Conservation (phyloP, 73 alveolate species). For the Paramecium primaurelia region DNA sequence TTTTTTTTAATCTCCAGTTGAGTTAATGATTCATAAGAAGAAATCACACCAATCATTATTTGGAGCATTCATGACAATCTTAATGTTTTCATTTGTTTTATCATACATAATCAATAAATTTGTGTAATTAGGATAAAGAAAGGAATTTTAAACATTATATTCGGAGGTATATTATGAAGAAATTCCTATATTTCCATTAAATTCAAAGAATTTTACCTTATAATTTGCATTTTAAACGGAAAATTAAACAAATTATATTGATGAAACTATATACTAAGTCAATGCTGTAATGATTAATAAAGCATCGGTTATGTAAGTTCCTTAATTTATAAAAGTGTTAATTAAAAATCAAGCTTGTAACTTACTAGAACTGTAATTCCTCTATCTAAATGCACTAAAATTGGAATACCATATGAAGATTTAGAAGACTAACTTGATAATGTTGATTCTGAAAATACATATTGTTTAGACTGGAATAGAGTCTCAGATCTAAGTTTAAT, state of each 20-base stretch:
- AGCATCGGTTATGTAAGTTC: neutral
- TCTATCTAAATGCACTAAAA: neutral
- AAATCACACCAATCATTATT: neutral
- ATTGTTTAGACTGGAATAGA: neutral
- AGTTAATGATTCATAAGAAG: neutral
- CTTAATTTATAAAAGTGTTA: neutral
- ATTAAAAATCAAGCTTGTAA: neutral
- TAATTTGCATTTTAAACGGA: neutral
- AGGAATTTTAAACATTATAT: neutral
- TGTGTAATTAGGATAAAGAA: neutral
- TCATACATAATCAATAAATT: neutral
- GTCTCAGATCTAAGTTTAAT: neutral
- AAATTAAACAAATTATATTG: neutral
- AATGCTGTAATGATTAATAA: neutral
- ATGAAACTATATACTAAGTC: neutral
- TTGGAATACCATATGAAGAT: neutral
- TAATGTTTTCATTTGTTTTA: neutral
- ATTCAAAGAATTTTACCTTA: neutral
- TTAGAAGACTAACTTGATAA: neutral
- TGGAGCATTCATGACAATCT: neutral
- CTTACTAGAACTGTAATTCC: neutral
- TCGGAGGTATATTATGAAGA: conserved; percentile 18
- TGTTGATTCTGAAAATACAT: neutral
- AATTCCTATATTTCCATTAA: neutral
- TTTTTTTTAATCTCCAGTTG: neutral